Evolutionary conservation across 148 eudicot genomes (phyloP), one percentile per base, ranked within the genome.

Genomic region (Pharnaceum exiguum): DNA sequence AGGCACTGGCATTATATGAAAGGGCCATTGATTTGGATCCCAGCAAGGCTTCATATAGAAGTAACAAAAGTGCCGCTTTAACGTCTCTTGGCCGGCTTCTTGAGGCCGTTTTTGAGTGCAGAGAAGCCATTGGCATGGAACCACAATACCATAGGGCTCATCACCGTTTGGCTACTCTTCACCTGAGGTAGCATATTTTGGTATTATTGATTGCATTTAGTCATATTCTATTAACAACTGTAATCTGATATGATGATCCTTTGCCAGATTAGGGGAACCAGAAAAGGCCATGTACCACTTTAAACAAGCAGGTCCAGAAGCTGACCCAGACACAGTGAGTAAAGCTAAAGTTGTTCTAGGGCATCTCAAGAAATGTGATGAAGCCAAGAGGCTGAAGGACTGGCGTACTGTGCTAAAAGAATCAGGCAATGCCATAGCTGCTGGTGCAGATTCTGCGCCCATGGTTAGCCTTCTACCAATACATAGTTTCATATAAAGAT

Each of bases 51-150:
- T 78, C 99, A 1, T 93, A 93, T 19, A 32, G 96, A 63, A 88
- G 96, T 71, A 89, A 93, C 62, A 93, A 89, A 55, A 83, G 95
- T 22, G 96, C 96, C 2, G 99, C 99, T 15, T 46, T 93, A 36
- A 83, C 96, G 0, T 95, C 96, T 4, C 66, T 93, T 43, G 99
- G 96, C 10, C 77, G 84, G 65, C 85, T 93, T 60, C 80, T 93
- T 45, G 96, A 93, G 66, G 99, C 99, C 2, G 96, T 82, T 32
- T 89, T 89, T 24, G 96, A 93, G 66, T 83, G 95, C 82, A 75
- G 89, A 60, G 95, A 89, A 67, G 99, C 99, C 52, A 86, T 89
- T 38, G 57, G 67, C 45, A 81, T 93, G 10, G 95, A 93, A 8
- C 99, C 99, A 2, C 63, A 45, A 5, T 83, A 89, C 57, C 95